Evolutionary conservation across 768 basidiomycete species (phyloP).

Genomic region (Xerocomus spinulosus): DNA sequence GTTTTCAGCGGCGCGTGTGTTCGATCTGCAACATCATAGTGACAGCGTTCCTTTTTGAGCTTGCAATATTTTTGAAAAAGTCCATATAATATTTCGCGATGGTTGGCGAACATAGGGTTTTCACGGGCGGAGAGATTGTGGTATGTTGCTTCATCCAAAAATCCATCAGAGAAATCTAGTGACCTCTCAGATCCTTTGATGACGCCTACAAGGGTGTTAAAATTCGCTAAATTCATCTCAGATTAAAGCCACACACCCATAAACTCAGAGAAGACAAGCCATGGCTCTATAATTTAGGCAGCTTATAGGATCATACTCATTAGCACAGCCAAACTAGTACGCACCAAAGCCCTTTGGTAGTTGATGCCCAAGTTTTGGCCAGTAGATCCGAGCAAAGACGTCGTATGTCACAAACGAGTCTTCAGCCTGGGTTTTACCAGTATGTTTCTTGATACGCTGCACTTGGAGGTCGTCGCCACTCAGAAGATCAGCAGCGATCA

Average conservation of each 20-base stretch:
- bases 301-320: neutral
- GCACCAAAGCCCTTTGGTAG: slow-evolving; percentile 52
- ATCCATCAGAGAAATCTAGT: slow-evolving; percentile 30
- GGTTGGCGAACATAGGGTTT: slow-evolving; percentile 50
- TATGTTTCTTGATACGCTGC: neutral
- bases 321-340: neutral
- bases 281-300: slow-evolving; percentile 43
- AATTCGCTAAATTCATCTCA: neutral
- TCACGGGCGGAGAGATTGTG: slow-evolving; percentile 44
- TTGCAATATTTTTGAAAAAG: slow-evolving; percentile 52
- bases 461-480: slow-evolving; percentile 3
- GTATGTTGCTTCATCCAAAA: slow-evolving; percentile 45
- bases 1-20: slow-evolving; percentile 46
- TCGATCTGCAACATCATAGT: slow-evolving; percentile 61
- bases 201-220: slow-evolving; percentile 37
- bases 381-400: slow-evolving; percentile 49
- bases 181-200: slow-evolving; percentile 67
- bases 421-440: slow-evolving; percentile 10
- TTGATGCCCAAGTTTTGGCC: slow-evolving; percentile 52
- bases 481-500: slow-evolving; percentile 25
- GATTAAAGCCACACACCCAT: slow-evolving; percentile 40
- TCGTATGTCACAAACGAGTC: slow-evolving; percentile 41
- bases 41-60: slow-evolving; percentile 38
- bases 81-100: slow-evolving; percentile 45
- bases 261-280: slow-evolving; percentile 60